Percentiles rank a stretch among this genome's conserved stretches.
phyloP scores from a whole-genome alignment of 176 grass and related monocot species.

The Elymus sibiricus region DNA sequence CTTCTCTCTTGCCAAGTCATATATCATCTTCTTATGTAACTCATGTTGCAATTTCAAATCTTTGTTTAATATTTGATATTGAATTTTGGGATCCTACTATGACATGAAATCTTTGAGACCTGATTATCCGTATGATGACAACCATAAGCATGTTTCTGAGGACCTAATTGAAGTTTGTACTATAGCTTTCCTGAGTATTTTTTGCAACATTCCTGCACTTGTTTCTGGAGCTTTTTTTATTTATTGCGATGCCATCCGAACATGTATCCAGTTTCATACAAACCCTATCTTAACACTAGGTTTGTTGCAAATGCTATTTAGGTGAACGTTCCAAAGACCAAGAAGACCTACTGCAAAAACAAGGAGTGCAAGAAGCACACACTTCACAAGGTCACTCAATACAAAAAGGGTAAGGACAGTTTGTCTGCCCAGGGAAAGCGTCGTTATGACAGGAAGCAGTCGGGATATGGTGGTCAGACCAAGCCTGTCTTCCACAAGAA shows the following conservation, averaged over 20 bases:
- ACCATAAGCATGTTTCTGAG: conserved; percentile 25
- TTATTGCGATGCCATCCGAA: background rate
- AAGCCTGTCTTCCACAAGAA: conserved; percentile 99
- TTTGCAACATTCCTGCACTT: background rate
- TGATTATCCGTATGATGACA: conserved; percentile 31
- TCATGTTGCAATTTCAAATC: background rate
- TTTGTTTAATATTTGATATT: background rate
- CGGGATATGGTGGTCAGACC: conserved; percentile 94
- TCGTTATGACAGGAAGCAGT: conserved; percentile 93
- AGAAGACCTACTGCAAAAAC: conserved; percentile 98
- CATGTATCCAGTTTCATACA: background rate
- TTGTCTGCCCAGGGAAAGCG: conserved; percentile 89
- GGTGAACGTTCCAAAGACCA: conserved; percentile 96
- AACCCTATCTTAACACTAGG: background rate
- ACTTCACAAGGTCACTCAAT: conserved; percentile 92
- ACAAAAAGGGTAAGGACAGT: conserved; percentile 96
- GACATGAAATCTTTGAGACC: conserved; percentile 42
- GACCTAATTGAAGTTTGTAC: background rate
- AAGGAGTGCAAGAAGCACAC: conserved; percentile 97
- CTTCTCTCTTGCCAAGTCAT: background rate
- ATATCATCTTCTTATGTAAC: background rate
- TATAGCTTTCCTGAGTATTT: background rate
- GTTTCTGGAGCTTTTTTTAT: background rate
- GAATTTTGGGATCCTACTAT: conserved; percentile 1
- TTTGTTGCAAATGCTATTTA: conserved; percentile 6